Evolutionary conservation across 345 rosid genomes (phyloP).

Genomic region (Populus simonii): DNA sequence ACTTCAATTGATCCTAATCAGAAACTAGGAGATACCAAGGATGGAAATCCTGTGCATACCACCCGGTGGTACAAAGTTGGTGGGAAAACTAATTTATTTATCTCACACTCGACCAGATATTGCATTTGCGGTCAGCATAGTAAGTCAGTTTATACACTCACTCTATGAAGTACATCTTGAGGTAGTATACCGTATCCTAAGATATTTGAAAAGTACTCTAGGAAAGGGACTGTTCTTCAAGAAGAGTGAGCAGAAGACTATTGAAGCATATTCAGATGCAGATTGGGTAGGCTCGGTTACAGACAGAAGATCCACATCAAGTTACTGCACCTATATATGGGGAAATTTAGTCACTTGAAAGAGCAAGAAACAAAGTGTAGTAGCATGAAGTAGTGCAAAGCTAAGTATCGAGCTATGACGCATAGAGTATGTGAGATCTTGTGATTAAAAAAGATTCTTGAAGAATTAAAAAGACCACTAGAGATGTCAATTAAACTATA

Average conservation of each 20-base stretch:
- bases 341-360: too few species aligned
- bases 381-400: background rate
- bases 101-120: background rate
- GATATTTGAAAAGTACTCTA: too few species aligned
- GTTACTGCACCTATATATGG: background rate
- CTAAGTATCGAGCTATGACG: background rate
- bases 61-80: background rate
- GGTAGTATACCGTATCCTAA: background rate
- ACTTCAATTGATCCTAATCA: background rate
- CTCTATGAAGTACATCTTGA: background rate
- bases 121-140: too few species aligned
- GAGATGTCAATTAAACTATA: background rate
- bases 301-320: background rate
- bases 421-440: background rate
- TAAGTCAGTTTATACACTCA: too few species aligned
- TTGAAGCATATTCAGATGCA: background rate
- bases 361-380: slow-evolving; percentile 4
- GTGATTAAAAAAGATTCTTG: background rate
- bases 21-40: background rate
- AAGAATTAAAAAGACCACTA: background rate
- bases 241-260: background rate
- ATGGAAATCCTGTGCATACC: background rate
- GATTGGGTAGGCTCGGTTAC: background rate
- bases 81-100: background rate
- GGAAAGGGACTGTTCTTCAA: too few species aligned